Conservation (phyloP, 202 grass and related monocot genomes). For the Musa balbisiana region DNA sequence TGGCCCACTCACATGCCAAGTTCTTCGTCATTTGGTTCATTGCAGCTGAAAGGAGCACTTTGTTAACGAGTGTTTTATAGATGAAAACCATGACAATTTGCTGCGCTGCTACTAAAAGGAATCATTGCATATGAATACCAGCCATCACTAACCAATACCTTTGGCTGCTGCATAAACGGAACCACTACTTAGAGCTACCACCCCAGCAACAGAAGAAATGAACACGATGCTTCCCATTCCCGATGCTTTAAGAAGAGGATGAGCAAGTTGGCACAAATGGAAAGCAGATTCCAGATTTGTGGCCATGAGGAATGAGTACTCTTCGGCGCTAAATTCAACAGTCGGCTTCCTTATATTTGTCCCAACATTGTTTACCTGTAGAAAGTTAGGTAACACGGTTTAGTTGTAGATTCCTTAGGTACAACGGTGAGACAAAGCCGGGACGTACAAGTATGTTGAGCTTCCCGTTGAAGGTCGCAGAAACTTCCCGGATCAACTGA, state of each 20-base stretch:
- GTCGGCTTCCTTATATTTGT: constrained; percentile 77
- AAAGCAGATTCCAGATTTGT: constrained; percentile 66
- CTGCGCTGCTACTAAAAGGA: no score
- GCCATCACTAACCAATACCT: constrained; percentile 34
- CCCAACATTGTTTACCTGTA: constrained; percentile 80
- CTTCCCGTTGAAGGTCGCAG: constrained; percentile 33
- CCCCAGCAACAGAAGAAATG: constrained; percentile 62
- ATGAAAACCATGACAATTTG: background rate
- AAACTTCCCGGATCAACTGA: constrained; percentile 32
- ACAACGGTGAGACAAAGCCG: background rate
- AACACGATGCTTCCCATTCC: constrained; percentile 61
- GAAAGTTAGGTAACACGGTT: constrained; percentile 3
- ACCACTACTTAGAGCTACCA: constrained; percentile 33
- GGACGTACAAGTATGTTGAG: constrained; percentile 62
- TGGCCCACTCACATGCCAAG: constrained; percentile 89
- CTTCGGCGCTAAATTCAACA: constrained; percentile 35
- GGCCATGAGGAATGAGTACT: constrained; percentile 55
- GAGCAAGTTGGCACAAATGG: constrained; percentile 72
- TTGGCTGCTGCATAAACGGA: constrained; percentile 78
- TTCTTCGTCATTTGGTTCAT: constrained; percentile 91
- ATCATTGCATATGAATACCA: background rate
- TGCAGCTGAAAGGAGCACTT: constrained; percentile 40
- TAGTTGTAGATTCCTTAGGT: background rate
- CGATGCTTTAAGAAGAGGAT: constrained; percentile 63
- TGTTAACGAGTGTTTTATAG: constrained; percentile 10